Evolutionary conservation across 202 grass and related monocot species (phyloP).

Genomic region (Schoenoplectus triqueter): DNA sequence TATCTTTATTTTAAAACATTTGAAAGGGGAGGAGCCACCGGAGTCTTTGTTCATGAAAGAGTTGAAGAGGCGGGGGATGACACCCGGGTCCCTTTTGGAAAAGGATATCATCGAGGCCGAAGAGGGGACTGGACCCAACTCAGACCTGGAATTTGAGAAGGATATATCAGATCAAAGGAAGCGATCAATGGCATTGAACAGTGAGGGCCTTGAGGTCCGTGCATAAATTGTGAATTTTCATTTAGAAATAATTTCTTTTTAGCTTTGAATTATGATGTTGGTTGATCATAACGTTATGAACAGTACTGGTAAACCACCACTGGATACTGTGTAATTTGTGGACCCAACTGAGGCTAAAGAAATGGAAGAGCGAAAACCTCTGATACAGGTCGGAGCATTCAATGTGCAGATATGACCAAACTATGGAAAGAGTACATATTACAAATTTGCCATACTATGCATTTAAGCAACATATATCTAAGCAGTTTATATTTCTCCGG

Average conservation of each 20-base stretch:
- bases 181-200: constrained; percentile 82
- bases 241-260: not conserved
- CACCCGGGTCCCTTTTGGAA: constrained; percentile 46
- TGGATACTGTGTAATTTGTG: no score
- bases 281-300: no score
- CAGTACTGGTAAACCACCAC: no score
- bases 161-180: constrained; percentile 60
- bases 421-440: no score
- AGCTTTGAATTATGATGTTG: no score
- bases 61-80: constrained; percentile 75
- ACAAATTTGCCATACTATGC: no score
- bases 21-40: constrained; percentile 51
- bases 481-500: no score
- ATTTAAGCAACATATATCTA: no score
- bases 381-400: no score
- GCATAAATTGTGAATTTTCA: not conserved
- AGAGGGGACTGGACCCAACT: constrained; percentile 33
- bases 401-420: no score
- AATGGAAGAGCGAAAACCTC: no score
- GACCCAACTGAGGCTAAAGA: no score
- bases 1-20: not conserved
- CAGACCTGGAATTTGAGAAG: constrained; percentile 53
- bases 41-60: constrained; percentile 85
- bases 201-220: constrained; percentile 85
- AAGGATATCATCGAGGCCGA: constrained; percentile 47